Evolutionary conservation across 208 protist species (phyloP).

Genomic region (Acanthamoeba castellanii): DNA sequence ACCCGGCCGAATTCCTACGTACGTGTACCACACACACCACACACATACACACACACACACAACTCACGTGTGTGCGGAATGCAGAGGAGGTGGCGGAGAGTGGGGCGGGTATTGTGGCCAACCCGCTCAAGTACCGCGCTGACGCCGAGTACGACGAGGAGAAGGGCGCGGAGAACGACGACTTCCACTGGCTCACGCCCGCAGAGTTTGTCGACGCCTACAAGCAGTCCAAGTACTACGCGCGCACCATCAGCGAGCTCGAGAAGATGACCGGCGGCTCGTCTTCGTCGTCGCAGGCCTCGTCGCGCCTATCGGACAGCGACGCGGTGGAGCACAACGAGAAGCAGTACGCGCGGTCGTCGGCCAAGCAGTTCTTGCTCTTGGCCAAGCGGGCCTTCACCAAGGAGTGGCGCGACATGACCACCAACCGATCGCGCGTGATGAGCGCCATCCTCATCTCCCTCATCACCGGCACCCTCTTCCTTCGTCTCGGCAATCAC

Average conservation of each 20-base stretch:
- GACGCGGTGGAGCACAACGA: neutral
- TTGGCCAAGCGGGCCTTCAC: neutral
- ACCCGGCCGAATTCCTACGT: slow-evolving; percentile 82
- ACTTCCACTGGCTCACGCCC: slow-evolving; percentile 48
- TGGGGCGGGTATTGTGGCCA: neutral
- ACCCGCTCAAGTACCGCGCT: neutral
- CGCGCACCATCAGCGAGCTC: neutral
- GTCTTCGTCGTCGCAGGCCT: neutral
- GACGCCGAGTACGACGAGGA: neutral
- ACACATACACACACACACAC: neutral
- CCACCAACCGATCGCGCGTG: slow-evolving; percentile 1
- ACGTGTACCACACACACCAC: neutral
- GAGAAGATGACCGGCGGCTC: neutral
- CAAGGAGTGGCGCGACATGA: slow-evolving; percentile 21
- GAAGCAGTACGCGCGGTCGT: neutral
- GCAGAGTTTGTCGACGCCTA: slow-evolving; percentile 54
- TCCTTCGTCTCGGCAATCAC: slow-evolving; percentile 10
- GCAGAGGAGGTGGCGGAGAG: slow-evolving; percentile 44
- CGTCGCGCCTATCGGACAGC: no score
- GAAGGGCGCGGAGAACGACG: slow-evolving; percentile 29
- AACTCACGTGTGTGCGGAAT: neutral
- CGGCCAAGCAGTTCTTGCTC: neutral
- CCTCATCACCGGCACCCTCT: slow-evolving; percentile 31
- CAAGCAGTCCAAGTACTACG: slow-evolving; percentile 64
- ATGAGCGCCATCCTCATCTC: slow-evolving; percentile 3